phyloP scores from a whole-genome alignment of 2,329 filamentous ascomycete genomes.

The Lecanicillium sp. region DNA sequence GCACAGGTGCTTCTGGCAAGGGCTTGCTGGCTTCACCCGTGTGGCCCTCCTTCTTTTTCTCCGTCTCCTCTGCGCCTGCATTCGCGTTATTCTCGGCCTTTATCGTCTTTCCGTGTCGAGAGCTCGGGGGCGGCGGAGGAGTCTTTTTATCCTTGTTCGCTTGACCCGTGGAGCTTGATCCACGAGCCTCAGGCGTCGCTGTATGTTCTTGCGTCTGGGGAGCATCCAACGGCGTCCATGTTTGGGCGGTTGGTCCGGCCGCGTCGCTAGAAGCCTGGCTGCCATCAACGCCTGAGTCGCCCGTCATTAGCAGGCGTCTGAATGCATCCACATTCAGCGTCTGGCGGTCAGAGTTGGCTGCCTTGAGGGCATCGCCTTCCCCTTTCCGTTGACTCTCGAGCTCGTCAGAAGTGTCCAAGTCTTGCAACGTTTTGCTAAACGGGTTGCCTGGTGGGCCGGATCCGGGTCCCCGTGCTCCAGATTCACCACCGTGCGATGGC shows the following conservation, averaged over 20 bases:
- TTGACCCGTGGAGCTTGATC: slow-evolving; percentile 8
- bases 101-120: slow-evolving; percentile 70
- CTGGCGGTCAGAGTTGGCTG: slow-evolving; percentile 24
- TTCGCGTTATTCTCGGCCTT: slow-evolving; percentile 37
- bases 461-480: slow-evolving; percentile 1
- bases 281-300: slow-evolving; percentile 37
- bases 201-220: background rate
- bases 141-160: slow-evolving; percentile 41
- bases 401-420: slow-evolving; percentile 33
- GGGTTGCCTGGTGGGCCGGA: slow-evolving; percentile 26
- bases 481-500: slow-evolving; percentile 6
- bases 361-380: slow-evolving; percentile 23
- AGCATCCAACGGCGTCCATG: background rate
- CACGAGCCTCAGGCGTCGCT: background rate
- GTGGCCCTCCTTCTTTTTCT: slow-evolving; percentile 31
- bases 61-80: slow-evolving; percentile 30
- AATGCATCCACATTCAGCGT: slow-evolving; percentile 72
- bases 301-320: slow-evolving; percentile 66
- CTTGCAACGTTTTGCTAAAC: slow-evolving; percentile 47
- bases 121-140: slow-evolving; percentile 64
- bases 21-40: slow-evolving; percentile 10
- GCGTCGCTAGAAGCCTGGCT: background rate
- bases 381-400: slow-evolving; percentile 21
- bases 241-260: background rate
- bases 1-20: slow-evolving; percentile 12